Conservation (phyloP, 768 basidiomycete species). For the Boletellus sp. region DNA sequence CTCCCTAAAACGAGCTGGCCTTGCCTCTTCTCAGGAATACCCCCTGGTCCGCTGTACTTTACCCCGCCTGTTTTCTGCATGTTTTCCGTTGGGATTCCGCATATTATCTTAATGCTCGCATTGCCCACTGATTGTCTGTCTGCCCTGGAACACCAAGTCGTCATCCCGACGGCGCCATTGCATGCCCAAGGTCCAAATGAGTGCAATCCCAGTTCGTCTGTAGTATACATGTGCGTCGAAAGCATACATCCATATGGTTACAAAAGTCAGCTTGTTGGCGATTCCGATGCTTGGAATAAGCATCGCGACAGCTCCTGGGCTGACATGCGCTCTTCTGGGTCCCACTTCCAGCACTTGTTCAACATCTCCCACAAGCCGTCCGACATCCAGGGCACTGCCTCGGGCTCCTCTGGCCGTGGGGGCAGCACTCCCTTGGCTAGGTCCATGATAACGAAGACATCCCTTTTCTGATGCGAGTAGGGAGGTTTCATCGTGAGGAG, state of each 20-base stretch:
- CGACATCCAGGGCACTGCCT: slow-evolving; percentile 37
- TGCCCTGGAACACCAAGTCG: not conserved
- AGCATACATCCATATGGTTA: not conserved
- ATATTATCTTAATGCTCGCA: slow-evolving; percentile 38
- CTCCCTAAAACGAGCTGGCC: slow-evolving; percentile 34
- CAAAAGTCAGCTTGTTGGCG: not conserved
- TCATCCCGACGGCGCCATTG: too few species aligned
- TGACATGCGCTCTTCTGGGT: slow-evolving; percentile 36
- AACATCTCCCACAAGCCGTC: slow-evolving; percentile 48
- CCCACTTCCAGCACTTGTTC: slow-evolving; percentile 44
- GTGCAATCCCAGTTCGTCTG: not conserved
- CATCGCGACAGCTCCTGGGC: slow-evolving; percentile 35
- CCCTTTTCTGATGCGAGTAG: slow-evolving; percentile 46
- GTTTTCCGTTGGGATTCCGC: slow-evolving; percentile 36
- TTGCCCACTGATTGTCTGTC: slow-evolving; percentile 27
- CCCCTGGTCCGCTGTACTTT: slow-evolving; percentile 41
- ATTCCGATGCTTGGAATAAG: slow-evolving; percentile 12
- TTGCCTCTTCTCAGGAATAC: slow-evolving; percentile 34
- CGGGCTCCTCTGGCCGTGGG: slow-evolving; percentile 37
- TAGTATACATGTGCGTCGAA: slow-evolving; percentile 5
- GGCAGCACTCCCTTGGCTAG: slow-evolving; percentile 41
- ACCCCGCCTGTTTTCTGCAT: slow-evolving; percentile 34
- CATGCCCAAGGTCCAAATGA: not conserved
- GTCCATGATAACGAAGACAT: slow-evolving; percentile 48
- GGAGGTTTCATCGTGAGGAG: slow-evolving; percentile 51